Percentiles rank a stretch among this genome's conserved stretches.
Evolutionary conservation across 2,329 filamentous ascomycete genomes (phyloP).

Genomic region (Aspergillus oerlinghausenensis): DNA sequence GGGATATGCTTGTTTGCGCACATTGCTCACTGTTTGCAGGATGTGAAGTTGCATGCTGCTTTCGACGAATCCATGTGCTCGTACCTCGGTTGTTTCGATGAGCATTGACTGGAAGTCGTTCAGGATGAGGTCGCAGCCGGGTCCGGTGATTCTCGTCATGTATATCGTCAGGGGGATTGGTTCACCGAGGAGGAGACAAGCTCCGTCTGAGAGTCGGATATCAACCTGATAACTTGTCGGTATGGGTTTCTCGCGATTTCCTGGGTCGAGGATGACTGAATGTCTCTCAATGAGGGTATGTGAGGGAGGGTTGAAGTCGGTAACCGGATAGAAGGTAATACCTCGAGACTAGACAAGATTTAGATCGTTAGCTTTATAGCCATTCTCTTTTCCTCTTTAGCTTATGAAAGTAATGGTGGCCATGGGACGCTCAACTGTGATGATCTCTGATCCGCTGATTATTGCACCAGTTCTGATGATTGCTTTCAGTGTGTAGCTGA

Average conservation of each 20-base stretch:
- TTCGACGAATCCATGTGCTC: constrained; percentile 3
- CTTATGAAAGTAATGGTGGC: no score
- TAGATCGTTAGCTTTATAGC: not conserved
- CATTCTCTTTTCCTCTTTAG: no score
- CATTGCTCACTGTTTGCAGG: constrained; percentile 15
- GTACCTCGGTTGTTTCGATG: constrained; percentile 14
- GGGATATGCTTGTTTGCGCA: not conserved
- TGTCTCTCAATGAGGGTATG: not conserved
- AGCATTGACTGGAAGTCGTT: constrained; percentile 18
- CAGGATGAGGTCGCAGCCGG: constrained; percentile 1
- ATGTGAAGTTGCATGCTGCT: constrained; percentile 5
- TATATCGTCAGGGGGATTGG: constrained; percentile 12
- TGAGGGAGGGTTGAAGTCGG: not conserved
- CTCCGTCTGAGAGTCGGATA: constrained; percentile 10
- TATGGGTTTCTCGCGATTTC: not conserved
- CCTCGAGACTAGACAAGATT: not conserved
- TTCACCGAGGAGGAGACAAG: constrained; percentile 7
- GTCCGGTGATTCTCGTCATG: constrained; percentile 2
- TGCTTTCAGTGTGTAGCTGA: constrained; percentile 9
- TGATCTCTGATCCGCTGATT: no score
- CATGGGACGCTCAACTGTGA: constrained; percentile 3
- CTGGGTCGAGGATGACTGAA: not conserved
- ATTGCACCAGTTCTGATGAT: not conserved
- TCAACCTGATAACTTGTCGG: constrained; percentile 5
- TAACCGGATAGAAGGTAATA: constrained; percentile 1